phyloP scores from a whole-genome alignment of 805 yeast species.

The Candida bentonensis region DNA sequence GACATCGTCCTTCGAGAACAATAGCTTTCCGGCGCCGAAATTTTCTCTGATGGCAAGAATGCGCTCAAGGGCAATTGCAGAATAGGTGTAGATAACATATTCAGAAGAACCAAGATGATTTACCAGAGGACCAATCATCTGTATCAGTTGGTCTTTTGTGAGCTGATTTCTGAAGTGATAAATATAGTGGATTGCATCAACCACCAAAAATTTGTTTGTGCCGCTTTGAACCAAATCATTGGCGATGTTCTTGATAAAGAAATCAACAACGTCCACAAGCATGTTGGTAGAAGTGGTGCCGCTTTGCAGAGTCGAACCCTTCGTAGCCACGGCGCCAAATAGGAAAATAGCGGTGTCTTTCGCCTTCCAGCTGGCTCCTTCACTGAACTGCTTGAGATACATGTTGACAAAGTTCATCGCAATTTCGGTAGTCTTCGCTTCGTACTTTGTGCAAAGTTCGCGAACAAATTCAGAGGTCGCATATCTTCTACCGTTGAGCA shows the following conservation, averaged over 20 bases:
- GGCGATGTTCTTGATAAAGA: constrained; percentile 70
- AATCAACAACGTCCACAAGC: constrained; percentile 72
- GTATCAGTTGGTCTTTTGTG: constrained; percentile 67
- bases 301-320: constrained; percentile 71
- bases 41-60: constrained; percentile 59
- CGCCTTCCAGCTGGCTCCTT: constrained; percentile 56
- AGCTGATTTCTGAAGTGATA: constrained; percentile 85
- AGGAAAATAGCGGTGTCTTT: constrained; percentile 80
- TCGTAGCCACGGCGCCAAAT: constrained; percentile 81
- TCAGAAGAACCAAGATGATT: constrained; percentile 50
- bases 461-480: constrained; percentile 86
- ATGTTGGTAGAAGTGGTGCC: constrained; percentile 83
- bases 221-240: constrained; percentile 51
- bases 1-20: constrained; percentile 65
- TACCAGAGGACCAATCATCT: constrained; percentile 67
- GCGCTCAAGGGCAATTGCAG: constrained; percentile 86
- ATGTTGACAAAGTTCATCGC: constrained; percentile 59
- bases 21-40: constrained; percentile 26
- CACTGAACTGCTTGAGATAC: constrained; percentile 40
- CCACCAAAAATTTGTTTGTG: constrained; percentile 65
- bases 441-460: constrained; percentile 69
- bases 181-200: constrained; percentile 87
- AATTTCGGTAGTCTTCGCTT: constrained; percentile 56
- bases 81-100: constrained; percentile 81
- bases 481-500: constrained; percentile 81